phyloP scores from a whole-genome alignment of 2,329 filamentous ascomycete species.

The Diaporthe aspalathi region DNA sequence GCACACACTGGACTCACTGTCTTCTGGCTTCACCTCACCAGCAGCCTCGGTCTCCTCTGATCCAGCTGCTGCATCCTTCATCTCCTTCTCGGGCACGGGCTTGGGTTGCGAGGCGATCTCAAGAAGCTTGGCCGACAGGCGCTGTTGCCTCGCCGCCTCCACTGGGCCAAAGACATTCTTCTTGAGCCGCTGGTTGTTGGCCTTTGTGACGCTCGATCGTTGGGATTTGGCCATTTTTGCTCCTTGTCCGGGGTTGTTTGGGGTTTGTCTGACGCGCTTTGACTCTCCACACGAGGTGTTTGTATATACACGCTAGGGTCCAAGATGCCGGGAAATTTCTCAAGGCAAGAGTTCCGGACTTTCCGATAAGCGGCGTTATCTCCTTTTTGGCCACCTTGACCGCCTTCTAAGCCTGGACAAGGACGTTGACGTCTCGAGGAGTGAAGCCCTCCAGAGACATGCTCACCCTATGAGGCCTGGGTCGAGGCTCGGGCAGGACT shows the following conservation, averaged over 20 bases:
- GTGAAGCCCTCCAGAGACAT: background rate
- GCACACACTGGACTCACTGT: slow-evolving; percentile 43
- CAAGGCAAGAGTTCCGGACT: background rate
- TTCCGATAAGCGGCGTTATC: slow-evolving; percentile 25
- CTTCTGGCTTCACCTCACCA: slow-evolving; percentile 46
- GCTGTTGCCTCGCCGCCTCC: slow-evolving; percentile 81
- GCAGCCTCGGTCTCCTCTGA: slow-evolving; percentile 46
- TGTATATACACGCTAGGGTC: slow-evolving; percentile 12
- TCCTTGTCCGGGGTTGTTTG: background rate
- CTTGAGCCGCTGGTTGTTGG: slow-evolving; percentile 85
- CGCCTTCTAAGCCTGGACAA: slow-evolving; percentile 19
- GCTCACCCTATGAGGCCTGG: background rate
- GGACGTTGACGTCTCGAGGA: slow-evolving; percentile 5
- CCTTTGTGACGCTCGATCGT: slow-evolving; percentile 82
- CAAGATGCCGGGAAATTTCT: slow-evolving; percentile 25
- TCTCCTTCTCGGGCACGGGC: slow-evolving; percentile 59
- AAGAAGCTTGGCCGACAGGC: slow-evolving; percentile 86
- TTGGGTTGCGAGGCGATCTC: slow-evolving; percentile 83
- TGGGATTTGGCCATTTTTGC: slow-evolving; percentile 85
- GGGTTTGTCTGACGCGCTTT: background rate
- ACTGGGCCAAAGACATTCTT: slow-evolving; percentile 85
- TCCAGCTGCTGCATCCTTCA: slow-evolving; percentile 52
- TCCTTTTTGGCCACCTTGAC: slow-evolving; percentile 23
- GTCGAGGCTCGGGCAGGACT: background rate
- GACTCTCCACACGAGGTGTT: background rate